These are phyloP conservation scores for Exophiala aquamarina DNA, from an alignment of 2,329 filamentous ascomycete genomes.

Conservation along the genomic window DNA sequence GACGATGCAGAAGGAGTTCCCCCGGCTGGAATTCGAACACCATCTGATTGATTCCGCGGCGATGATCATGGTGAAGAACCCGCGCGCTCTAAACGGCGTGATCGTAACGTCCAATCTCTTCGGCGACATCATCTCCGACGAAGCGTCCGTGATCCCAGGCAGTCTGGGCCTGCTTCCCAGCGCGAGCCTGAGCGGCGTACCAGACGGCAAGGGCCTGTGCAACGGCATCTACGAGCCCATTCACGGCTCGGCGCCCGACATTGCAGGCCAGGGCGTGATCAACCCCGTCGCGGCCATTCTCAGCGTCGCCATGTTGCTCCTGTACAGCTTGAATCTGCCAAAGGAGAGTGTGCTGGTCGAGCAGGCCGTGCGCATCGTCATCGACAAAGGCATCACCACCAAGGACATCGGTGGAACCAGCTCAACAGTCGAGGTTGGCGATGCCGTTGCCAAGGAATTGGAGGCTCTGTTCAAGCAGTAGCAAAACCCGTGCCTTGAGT, in stretches of 20 bases:
- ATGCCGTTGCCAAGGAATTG: slow-evolving; percentile 76
- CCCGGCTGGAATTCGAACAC: slow-evolving; percentile 77
- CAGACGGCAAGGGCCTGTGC: slow-evolving; percentile 63
- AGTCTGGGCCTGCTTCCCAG: slow-evolving; percentile 85
- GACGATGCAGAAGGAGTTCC: slow-evolving; percentile 85
- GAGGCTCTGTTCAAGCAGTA: slow-evolving; percentile 60
- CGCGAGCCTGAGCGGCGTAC: slow-evolving; percentile 81
- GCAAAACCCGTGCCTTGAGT: too few species aligned
- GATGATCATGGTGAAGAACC: slow-evolving; percentile 97
- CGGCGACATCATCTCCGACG: slow-evolving; percentile 93
- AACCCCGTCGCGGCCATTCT: slow-evolving; percentile 91
- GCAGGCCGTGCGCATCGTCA: slow-evolving; percentile 73
- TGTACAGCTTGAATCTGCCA: slow-evolving; percentile 82
- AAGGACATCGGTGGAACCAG: slow-evolving; percentile 79
- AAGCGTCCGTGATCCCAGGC: slow-evolving; percentile 91
- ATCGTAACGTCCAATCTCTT: slow-evolving; percentile 93
- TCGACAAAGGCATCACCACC: slow-evolving; percentile 77
- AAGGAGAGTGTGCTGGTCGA: slow-evolving; percentile 77
- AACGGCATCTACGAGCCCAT: slow-evolving; percentile 98
- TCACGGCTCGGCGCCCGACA: slow-evolving; percentile 91
- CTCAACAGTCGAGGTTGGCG: slow-evolving; percentile 75
- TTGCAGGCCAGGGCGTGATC: slow-evolving; percentile 86
- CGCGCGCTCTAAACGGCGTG: slow-evolving; percentile 80
- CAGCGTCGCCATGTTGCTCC: slow-evolving; percentile 92
- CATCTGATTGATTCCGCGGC: slow-evolving; percentile 96